Evolutionary conservation across 371 early-diverging fungal genomes (phyloP).

Genomic region (Apophysomyces sp.): DNA sequence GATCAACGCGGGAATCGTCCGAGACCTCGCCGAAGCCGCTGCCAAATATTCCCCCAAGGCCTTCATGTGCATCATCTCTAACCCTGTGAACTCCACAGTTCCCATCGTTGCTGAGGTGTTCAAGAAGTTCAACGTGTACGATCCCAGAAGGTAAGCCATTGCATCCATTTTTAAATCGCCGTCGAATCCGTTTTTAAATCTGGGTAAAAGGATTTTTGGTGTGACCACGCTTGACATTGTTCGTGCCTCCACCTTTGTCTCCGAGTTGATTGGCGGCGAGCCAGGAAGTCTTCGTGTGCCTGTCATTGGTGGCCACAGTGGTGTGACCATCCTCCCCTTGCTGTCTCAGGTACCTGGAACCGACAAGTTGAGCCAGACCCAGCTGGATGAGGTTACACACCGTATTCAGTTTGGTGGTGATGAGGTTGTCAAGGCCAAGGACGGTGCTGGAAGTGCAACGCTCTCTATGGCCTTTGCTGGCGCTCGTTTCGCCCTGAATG

Average conservation of each 20-base stretch:
- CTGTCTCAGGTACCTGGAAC: slow-evolving; percentile 63
- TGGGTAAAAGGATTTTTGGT: slow-evolving; percentile 71
- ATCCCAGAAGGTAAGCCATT: slow-evolving; percentile 73
- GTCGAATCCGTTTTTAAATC: background rate
- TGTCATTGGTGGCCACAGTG: slow-evolving; percentile 94
- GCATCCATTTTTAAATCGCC: background rate
- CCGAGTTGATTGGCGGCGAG: slow-evolving; percentile 51
- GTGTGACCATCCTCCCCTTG: slow-evolving; percentile 86
- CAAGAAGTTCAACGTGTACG: slow-evolving; percentile 72
- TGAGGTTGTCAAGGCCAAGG: slow-evolving; percentile 95
- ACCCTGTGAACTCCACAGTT: slow-evolving; percentile 93
- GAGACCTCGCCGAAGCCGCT: slow-evolving; percentile 74
- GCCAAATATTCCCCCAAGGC: slow-evolving; percentile 84
- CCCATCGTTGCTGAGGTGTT: slow-evolving; percentile 86
- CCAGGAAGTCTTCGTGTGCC: slow-evolving; percentile 65
- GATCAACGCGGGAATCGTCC: slow-evolving; percentile 86
- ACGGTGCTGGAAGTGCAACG: slow-evolving; percentile 80
- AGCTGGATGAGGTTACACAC: slow-evolving; percentile 75
- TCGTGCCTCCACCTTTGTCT: slow-evolving; percentile 84
- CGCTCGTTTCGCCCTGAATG: slow-evolving; percentile 75
- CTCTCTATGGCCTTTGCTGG: slow-evolving; percentile 93
- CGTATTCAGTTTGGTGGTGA: slow-evolving; percentile 95
- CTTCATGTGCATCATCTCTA: slow-evolving; percentile 80
- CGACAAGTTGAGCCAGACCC: slow-evolving; percentile 61
- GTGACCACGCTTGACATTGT: slow-evolving; percentile 90